These are phyloP conservation scores for Terfezia boudieri DNA, from an alignment of 495 filamentous ascomycete genomes.

Conservation along the genomic window DNA sequence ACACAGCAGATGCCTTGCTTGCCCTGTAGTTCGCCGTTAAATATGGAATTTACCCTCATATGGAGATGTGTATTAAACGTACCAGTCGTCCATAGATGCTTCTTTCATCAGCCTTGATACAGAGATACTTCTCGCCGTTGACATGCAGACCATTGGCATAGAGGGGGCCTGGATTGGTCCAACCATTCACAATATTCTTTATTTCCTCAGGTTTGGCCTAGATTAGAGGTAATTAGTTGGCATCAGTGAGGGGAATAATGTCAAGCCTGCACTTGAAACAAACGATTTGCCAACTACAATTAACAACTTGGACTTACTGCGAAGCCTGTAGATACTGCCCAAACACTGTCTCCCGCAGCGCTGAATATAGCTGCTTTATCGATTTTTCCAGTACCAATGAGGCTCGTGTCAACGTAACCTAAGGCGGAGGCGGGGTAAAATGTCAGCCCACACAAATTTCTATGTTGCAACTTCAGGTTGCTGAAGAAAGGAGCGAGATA, in stretches of 20 bases:
- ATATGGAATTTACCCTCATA: background rate
- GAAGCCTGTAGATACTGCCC: conserved; percentile 54
- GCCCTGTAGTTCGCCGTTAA: conserved; percentile 30
- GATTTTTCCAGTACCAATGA: conserved; percentile 62
- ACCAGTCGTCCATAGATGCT: conserved; percentile 77
- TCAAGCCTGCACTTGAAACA: background rate
- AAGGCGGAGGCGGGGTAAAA: background rate
- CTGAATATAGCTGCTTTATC: conserved; percentile 78
- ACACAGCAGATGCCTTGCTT: conserved; percentile 57
- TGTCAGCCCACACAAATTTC: too few relatives aligned
- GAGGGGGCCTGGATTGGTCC: conserved; percentile 25
- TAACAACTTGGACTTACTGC: conserved; percentile 29
- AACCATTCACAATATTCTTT: conserved; percentile 28
- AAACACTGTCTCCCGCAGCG: conserved; percentile 54
- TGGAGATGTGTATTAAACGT: conserved; percentile 9
- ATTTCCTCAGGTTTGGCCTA: conserved; percentile 40
- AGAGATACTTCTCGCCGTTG: conserved; percentile 45
- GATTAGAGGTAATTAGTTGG: background rate
- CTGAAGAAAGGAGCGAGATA: background rate
- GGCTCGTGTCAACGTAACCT: conserved; percentile 26
- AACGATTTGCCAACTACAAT: background rate
- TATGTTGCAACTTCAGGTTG: background rate
- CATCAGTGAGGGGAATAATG: background rate
- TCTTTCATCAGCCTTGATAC: conserved; percentile 47
- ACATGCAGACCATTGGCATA: conserved; percentile 44